Base-by-base conservation (phyloP, 176 grass and related monocot species). In the Echinochloa phyllopogon region DNA sequence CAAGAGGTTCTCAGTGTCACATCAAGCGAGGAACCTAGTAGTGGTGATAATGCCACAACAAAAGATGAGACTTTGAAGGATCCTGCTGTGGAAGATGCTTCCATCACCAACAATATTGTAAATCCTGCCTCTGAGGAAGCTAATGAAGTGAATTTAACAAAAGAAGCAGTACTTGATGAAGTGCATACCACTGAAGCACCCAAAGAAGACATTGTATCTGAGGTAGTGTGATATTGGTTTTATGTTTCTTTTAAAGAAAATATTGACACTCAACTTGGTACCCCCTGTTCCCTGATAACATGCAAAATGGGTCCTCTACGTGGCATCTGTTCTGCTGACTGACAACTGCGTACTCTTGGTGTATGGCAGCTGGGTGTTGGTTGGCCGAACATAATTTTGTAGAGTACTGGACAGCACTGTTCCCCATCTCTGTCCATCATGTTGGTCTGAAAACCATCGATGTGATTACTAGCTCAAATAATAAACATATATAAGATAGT, bases 11-110 rank as follows among this genome's bases (percentile, higher is more conserved):
- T 59, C n/a, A 70, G 72, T 37, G 65, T 81, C 57, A 77, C 84
- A 72, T 50, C 20, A 52, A 82, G 52, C 1, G 82, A 82, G 86
- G 85, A 88, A 84, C 68, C 82, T 78, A 63, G 48, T 61, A 52
- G 25, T 50, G 53, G 12, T 84, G 89, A 83, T 74, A 52, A 38
- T 43, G 36, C 40, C 24, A 75, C 65, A 47, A 45, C 5, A 52
- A 61, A 83, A 84, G 81, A 77, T 67, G 81, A 83, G 66, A 82
- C 68, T 62, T 82, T 85, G 70, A 81, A 88, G 69, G 86, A 94
- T 85, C 78, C 86, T 65, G 74, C 82, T 59, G 65, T 21, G 61
- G 66, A 89, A 82, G 81, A 80, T 67, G 33, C 39, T 23, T 47
- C 65, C 25, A 15, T 74, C 8, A 11, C 16, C 29, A 72, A 37